Evolutionary conservation across 176 grass and related monocot species (phyloP).

Genomic region (Carex scoparia): DNA sequence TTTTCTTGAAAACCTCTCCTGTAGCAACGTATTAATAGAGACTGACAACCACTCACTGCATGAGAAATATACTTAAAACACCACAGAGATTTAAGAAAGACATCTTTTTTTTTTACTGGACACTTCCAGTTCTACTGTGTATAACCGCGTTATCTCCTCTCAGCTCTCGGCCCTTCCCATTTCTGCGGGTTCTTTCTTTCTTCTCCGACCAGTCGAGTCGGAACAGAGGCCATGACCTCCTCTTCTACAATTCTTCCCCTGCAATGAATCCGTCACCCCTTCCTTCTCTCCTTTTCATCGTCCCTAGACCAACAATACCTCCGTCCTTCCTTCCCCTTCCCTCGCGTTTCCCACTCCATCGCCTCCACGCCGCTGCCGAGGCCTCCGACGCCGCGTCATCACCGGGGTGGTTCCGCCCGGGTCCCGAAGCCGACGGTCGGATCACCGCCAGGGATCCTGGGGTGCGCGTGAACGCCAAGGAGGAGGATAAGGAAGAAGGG

Average conservation of each 20-base stretch:
- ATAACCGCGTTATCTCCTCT: not conserved
- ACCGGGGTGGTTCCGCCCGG: constrained; percentile 68
- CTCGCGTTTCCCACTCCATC: not conserved
- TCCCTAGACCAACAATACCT: constrained; percentile 19
- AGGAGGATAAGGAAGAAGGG: constrained; percentile 30
- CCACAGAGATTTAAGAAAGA: too few relatives aligned
- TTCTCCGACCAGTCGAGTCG: not conserved
- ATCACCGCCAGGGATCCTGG: constrained; percentile 53
- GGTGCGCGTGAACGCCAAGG: constrained; percentile 75
- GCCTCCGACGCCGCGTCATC: constrained; percentile 49
- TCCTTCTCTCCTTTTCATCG: constrained; percentile 21
- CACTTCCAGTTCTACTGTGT: not conserved
- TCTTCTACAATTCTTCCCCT: not conserved
- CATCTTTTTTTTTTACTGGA: not conserved
- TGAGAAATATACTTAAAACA: not conserved
- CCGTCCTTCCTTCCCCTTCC: not conserved
- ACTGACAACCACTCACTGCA: not conserved
- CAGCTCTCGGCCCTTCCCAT: not conserved
- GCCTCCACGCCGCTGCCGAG: constrained; percentile 39
- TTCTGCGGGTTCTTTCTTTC: not conserved
- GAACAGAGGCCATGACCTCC: constrained; percentile 40
- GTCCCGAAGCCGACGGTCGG: constrained; percentile 31
- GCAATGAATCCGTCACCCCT: constrained; percentile 45
- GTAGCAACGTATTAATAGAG: not conserved
- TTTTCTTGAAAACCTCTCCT: not conserved